phyloP scores from a whole-genome alignment of 352 stramenopile species.

The Globisporangium orthogonon region DNA sequence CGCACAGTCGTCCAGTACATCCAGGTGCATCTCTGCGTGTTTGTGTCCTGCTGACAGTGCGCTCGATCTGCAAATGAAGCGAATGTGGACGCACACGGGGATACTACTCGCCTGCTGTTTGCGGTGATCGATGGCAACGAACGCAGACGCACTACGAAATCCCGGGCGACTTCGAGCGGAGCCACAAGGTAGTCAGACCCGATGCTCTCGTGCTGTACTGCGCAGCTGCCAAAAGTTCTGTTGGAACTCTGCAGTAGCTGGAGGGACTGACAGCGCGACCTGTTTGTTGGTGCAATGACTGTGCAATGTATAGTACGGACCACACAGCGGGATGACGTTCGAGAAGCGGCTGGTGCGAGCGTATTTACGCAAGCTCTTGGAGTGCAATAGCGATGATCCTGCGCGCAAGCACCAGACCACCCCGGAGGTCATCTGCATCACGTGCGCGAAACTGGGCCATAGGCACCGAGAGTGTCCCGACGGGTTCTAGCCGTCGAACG shows the following conservation, averaged over 20 bases:
- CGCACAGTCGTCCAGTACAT: conserved; percentile 44
- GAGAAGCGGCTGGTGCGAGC: conserved; percentile 45
- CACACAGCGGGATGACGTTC: conserved; percentile 53
- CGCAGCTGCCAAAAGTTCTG: background rate
- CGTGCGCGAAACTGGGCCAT: conserved; percentile 42
- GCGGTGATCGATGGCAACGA: background rate
- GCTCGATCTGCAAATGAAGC: no score
- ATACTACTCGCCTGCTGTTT: no score
- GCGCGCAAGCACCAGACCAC: background rate
- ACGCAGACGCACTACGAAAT: conserved; percentile 38
- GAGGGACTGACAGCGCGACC: no score
- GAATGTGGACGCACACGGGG: no score
- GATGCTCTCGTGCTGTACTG: background rate
- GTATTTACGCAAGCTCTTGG: conserved; percentile 46
- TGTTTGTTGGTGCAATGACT: no score
- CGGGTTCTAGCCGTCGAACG: conserved; percentile 30
- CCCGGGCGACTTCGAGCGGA: conserved; percentile 40
- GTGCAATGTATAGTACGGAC: conserved; percentile 32
- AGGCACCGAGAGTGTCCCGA: conserved; percentile 43
- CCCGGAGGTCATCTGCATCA: conserved; percentile 43
- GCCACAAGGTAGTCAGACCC: conserved; percentile 24
- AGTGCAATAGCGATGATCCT: conserved; percentile 14
- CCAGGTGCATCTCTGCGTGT: conserved; percentile 15
- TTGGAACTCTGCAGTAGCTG: background rate
- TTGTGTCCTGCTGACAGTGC: background rate